These are phyloP conservation scores for Solanum peruvianum DNA, from an alignment of 257 asterid genomes.

Conservation along the genomic window DNA sequence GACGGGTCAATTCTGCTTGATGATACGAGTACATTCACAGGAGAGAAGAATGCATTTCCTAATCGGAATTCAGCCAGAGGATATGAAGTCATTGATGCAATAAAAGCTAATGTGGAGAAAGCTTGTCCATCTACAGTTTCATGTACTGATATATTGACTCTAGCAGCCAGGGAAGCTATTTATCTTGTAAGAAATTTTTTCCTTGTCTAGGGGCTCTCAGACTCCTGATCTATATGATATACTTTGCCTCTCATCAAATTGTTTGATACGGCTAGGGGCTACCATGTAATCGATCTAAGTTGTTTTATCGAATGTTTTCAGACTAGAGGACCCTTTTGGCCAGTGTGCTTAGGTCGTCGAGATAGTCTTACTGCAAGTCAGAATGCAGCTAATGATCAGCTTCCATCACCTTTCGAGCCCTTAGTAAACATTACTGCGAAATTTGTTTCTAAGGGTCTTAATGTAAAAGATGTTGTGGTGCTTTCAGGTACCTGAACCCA, in stretches of 20 bases:
- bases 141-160: conserved; percentile 58
- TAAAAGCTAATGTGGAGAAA: conserved; percentile 53
- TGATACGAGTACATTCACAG: conserved; percentile 33
- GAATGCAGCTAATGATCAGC: conserved; percentile 44
- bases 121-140: conserved; percentile 64
- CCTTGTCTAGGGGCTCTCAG: background rate
- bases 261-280: background rate
- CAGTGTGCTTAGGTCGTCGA: conserved; percentile 54
- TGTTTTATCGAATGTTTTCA: background rate
- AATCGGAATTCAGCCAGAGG: conserved; percentile 60
- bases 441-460: conserved; percentile 51
- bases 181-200: conserved; percentile 25
- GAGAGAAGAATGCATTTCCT: conserved; percentile 48
- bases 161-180: conserved; percentile 66
- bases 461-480: conserved; percentile 49
- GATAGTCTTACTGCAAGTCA: conserved; percentile 55
- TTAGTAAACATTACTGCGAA: conserved; percentile 47
- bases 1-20: conserved; percentile 69
- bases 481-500: conserved; percentile 38
- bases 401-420: conserved; percentile 63
- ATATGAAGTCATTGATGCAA: conserved; percentile 55
- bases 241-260: background rate
- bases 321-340: conserved; percentile 64
- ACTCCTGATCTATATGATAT: background rate
- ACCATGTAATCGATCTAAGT: background rate